phyloP scores from a whole-genome alignment of 2,329 filamentous ascomycete genomes.

The Fusarium protoensiforme region DNA sequence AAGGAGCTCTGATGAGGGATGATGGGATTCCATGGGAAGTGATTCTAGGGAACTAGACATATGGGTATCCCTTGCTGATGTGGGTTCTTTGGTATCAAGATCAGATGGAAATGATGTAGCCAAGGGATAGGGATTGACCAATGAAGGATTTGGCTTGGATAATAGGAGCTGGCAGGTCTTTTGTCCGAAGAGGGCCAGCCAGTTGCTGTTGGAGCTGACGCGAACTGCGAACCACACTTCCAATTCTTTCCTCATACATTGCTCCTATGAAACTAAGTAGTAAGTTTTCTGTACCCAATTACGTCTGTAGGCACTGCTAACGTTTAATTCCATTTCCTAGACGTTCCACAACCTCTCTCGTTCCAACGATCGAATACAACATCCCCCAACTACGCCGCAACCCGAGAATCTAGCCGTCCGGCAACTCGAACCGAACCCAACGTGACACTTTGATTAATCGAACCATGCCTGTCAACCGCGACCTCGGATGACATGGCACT shows the following conservation, averaged over 20 bases:
- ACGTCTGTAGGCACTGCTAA: neutral
- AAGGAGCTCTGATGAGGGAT: neutral
- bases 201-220: neutral
- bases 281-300: neutral
- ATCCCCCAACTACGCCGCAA: slow-evolving; percentile 11
- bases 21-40: neutral
- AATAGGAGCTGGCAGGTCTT: neutral
- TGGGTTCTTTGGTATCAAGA: neutral
- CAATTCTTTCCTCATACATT: neutral
- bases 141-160: neutral
- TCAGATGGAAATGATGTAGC: neutral
- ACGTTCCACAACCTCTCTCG: neutral
- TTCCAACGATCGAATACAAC: neutral
- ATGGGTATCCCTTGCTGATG: neutral
- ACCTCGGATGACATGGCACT: neutral
- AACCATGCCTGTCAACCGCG: neutral
- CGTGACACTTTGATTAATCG: slow-evolving; percentile 22
- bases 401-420: neutral
- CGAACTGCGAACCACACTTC: neutral
- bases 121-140: neutral
- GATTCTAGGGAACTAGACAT: neutral
- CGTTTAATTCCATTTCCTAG: neutral
- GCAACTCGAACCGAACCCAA: slow-evolving; percentile 33
- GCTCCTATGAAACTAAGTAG: too few species aligned
- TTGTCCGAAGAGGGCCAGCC: neutral